Conservation (phyloP, 1,139 yeast genomes). For the Geotrichum macrosporum region DNA sequence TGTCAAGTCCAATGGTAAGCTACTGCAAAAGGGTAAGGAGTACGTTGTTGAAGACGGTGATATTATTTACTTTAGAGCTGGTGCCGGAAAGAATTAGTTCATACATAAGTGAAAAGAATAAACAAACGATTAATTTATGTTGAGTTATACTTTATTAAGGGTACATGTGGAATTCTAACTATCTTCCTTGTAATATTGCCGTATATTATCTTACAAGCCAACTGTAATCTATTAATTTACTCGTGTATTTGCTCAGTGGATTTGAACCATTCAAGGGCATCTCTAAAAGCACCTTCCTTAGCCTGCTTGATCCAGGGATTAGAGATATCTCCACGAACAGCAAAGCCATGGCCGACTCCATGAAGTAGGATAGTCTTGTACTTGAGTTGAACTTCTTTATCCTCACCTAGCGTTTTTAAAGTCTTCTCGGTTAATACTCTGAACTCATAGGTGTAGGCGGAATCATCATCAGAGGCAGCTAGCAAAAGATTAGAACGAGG, state of each 20-base stretch:
- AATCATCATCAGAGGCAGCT: constrained; percentile 71
- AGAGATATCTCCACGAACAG: constrained; percentile 67
- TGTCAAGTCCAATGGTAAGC: constrained; percentile 91
- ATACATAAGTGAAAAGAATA: neutral
- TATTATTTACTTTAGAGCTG: constrained; percentile 89
- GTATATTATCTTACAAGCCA: too few species aligned
- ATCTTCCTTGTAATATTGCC: neutral
- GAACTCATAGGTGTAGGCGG: constrained; percentile 55
- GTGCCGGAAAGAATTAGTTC: constrained; percentile 77
- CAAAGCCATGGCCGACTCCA: constrained; percentile 67
- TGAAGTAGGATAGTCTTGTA: constrained; percentile 60
- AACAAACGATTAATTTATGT: neutral
- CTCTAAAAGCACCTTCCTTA: constrained; percentile 60
- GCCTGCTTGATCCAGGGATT: constrained; percentile 59
- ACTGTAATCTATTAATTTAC: neutral
- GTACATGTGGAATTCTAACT: neutral
- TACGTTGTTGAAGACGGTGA: constrained; percentile 92
- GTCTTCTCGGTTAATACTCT: constrained; percentile 58
- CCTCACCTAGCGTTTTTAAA: constrained; percentile 41
- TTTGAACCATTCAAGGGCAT: constrained; percentile 55
- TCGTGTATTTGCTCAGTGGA: neutral
- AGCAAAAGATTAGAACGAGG: constrained; percentile 54
- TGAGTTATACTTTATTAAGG: neutral
- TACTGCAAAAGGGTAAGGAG: constrained; percentile 92
- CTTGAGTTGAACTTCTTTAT: constrained; percentile 33